A percentile compares a stretch with the other conserved stretches of the same genome.
Evolutionary conservation across 495 filamentous ascomycete species (phyloP).

Genomic region (Tuber calosporum): DNA sequence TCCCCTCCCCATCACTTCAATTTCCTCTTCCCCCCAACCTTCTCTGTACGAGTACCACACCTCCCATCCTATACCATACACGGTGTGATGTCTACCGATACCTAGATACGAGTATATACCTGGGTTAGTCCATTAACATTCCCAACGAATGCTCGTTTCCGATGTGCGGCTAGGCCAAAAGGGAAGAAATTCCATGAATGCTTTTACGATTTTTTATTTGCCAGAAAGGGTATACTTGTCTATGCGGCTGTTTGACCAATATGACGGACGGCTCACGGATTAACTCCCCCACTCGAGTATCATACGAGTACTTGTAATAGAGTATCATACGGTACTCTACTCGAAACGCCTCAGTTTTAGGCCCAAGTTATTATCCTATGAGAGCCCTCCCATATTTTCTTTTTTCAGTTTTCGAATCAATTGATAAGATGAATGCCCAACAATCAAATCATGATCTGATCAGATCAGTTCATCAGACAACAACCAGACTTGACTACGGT

Average conservation of each 20-base stretch:
- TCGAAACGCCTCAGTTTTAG: background rate
- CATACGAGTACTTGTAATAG: no score
- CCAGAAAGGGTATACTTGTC: no score
- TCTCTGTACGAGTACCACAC: background rate
- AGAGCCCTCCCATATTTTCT: background rate
- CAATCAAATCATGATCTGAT: conserved; percentile 23
- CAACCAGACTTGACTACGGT: background rate
- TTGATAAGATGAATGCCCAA: conserved; percentile 38
- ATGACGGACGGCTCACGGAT: no score
- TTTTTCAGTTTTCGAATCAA: conserved; percentile 1
- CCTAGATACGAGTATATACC: no score
- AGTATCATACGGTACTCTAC: no score
- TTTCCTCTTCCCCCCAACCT: background rate
- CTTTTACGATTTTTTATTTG: no score
- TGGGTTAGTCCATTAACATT: no score
- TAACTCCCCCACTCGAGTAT: no score
- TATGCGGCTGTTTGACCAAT: no score
- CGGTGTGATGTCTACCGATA: background rate
- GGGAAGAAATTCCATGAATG: no score
- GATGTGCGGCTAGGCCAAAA: no score
- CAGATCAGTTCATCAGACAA: conserved; percentile 37
- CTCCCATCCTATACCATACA: background rate
- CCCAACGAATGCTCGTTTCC: no score
- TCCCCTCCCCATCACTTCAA: background rate
- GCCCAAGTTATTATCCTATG: background rate